Conservation (phyloP, 2,329 filamentous ascomycete species). For the Fusarium heterosporum region DNA sequence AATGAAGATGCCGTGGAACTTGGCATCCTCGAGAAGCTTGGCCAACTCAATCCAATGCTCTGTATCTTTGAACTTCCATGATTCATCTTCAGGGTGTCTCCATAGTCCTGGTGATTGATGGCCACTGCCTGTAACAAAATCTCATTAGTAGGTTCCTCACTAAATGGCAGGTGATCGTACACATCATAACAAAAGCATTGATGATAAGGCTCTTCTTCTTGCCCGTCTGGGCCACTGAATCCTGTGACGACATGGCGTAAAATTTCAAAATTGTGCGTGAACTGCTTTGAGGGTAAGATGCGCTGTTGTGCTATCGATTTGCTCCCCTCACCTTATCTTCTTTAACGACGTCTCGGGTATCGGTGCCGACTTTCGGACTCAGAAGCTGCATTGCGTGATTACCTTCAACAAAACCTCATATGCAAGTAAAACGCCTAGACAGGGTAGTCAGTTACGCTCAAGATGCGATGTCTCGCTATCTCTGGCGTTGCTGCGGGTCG, state of each 20-base stretch:
- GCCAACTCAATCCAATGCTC: slow-evolving; percentile 72
- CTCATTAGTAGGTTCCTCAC: neutral
- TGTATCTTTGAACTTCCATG: slow-evolving; percentile 69
- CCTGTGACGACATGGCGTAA: slow-evolving; percentile 34
- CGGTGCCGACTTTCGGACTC: slow-evolving; percentile 3
- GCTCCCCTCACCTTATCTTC: slow-evolving; percentile 14
- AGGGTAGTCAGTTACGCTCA: neutral
- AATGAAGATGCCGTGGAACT: slow-evolving; percentile 75
- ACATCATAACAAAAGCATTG: slow-evolving; percentile 59
- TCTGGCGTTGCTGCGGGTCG: neutral
- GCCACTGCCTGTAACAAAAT: slow-evolving; percentile 48
- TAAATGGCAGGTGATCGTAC: slow-evolving; percentile 37
- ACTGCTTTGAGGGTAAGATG: slow-evolving; percentile 4
- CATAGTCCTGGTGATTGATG: slow-evolving; percentile 63
- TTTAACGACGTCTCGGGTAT: slow-evolving; percentile 19
- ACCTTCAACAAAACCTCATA: slow-evolving; percentile 27
- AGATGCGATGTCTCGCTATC: slow-evolving; percentile 11
- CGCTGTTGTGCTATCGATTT: neutral
- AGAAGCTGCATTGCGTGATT: slow-evolving; percentile 39
- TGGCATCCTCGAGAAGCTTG: slow-evolving; percentile 68
- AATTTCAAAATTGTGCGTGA: neutral
- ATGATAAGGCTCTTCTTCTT: slow-evolving; percentile 56
- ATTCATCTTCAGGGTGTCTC: slow-evolving; percentile 73
- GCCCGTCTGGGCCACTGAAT: slow-evolving; percentile 15
- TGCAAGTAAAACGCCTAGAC: slow-evolving; percentile 4